These are phyloP conservation scores for Neurospora africana DNA, from an alignment of 495 filamentous ascomycete species.

Conservation along the genomic window DNA sequence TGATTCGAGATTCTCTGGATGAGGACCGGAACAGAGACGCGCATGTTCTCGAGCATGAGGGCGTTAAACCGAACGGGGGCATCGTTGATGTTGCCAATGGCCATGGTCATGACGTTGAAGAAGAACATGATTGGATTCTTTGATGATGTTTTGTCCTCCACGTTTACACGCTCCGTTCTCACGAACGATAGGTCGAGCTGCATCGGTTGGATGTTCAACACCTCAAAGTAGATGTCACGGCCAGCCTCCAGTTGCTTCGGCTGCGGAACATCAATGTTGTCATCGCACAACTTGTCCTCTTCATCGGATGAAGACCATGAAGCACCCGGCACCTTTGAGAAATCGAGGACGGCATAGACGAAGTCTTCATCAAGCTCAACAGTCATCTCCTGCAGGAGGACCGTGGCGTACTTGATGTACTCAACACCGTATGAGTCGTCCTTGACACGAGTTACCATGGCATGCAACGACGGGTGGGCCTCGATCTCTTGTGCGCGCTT, in stretches of 20 bases:
- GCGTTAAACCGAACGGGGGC: conserved; percentile 88
- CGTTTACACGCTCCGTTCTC: conserved; percentile 91
- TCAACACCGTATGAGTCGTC: conserved; percentile 96
- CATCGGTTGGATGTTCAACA: conserved; percentile 94
- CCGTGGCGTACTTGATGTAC: conserved; percentile 95
- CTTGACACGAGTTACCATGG: conserved; percentile 86
- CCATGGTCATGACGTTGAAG: conserved; percentile 97
- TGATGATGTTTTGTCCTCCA: conserved; percentile 82
- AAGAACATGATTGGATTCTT: conserved; percentile 95
- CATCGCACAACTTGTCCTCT: conserved; percentile 80
- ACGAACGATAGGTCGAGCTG: conserved; percentile 96
- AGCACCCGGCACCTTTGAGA: conserved; percentile 88
- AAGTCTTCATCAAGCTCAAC: conserved; percentile 97
- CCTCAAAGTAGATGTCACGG: conserved; percentile 95
- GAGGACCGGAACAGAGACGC: conserved; percentile 76
- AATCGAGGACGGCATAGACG: conserved; percentile 89
- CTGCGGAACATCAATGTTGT: conserved; percentile 81
- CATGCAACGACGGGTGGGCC: conserved; percentile 85
- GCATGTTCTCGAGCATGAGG: conserved; percentile 88
- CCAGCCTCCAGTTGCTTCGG: conserved; percentile 71
- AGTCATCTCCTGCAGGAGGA: conserved; percentile 95
- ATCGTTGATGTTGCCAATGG: conserved; percentile 96
- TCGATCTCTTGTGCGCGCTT: conserved; percentile 97
- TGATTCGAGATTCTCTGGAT: conserved; percentile 79
- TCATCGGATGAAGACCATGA: conserved; percentile 73